phyloP scores from a whole-genome alignment of 148 eudicot species.

The Fallopia convolvulus region DNA sequence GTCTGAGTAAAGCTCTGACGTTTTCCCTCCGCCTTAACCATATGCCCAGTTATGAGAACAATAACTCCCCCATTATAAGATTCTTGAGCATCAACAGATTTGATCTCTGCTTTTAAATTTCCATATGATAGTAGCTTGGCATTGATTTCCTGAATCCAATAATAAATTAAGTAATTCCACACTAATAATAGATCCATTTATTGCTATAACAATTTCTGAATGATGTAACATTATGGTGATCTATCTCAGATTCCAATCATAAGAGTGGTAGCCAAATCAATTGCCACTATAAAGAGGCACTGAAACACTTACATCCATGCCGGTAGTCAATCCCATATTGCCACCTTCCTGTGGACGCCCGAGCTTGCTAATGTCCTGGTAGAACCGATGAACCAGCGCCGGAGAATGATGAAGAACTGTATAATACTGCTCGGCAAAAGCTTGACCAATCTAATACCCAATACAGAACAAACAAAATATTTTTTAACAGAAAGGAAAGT shows the following conservation, averaged over 20 bases:
- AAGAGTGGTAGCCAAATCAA: neutral
- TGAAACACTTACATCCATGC: constrained; percentile 28
- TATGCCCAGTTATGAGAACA: constrained; percentile 69
- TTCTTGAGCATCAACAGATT: constrained; percentile 81
- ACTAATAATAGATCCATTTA: neutral
- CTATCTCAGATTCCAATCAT: neutral
- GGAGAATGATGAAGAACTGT: constrained; percentile 67
- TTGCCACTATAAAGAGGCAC: neutral
- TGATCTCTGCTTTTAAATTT: constrained; percentile 52
- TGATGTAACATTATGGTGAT: neutral
- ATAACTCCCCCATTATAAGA: constrained; percentile 66
- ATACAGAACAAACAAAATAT: neutral
- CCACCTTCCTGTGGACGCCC: constrained; percentile 60
- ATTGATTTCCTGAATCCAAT: constrained; percentile 53
- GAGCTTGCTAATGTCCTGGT: constrained; percentile 63
- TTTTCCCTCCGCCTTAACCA: constrained; percentile 41
- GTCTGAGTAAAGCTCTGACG: constrained; percentile 38
- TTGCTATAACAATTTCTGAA: neutral
- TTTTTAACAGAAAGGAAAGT: neutral
- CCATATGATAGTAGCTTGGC: constrained; percentile 58
- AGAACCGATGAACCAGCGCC: constrained; percentile 50
- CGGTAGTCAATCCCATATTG: constrained; percentile 48
- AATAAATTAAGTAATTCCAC: neutral
- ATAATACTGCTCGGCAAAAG: constrained; percentile 77
- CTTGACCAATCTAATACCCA: constrained; percentile 58